phyloP scores from a whole-genome alignment of 345 rosid species.

The Anacardium occidentale region DNA sequence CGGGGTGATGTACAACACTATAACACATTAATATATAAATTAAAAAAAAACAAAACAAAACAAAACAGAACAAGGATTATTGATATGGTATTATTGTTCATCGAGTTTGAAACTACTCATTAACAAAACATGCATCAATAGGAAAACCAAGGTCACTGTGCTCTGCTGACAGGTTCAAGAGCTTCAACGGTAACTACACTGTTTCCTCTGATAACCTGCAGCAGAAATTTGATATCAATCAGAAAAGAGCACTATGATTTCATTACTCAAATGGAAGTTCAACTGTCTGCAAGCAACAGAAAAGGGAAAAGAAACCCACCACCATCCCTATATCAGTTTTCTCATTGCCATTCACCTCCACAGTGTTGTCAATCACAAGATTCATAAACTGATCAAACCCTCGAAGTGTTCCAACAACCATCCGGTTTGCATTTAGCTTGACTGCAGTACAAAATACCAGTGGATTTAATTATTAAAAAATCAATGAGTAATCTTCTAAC shows the following conservation, averaged over 20 bases:
- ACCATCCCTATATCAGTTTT: constrained; percentile 75
- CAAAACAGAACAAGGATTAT: too few relatives aligned
- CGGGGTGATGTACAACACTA: too few relatives aligned
- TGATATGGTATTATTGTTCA: neutral
- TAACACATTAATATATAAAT: too few relatives aligned
- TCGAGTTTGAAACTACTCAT: constrained; percentile 3
- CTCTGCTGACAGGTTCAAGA: constrained; percentile 66
- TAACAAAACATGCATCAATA: neutral
- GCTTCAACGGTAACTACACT: constrained; percentile 84
- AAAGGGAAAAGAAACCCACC: constrained; percentile 40
- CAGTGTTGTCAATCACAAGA: constrained; percentile 71
- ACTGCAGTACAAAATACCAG: constrained; percentile 36
- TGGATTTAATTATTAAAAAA: neutral
- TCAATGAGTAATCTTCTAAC: neutral
- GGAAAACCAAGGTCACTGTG: constrained; percentile 24
- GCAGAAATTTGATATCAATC: neutral
- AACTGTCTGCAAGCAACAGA: neutral
- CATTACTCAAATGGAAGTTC: neutral
- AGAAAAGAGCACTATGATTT: neutral
- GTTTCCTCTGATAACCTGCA: constrained; percentile 78
- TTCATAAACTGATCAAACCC: constrained; percentile 88
- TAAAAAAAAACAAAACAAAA: too few relatives aligned
- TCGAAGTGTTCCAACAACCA: constrained; percentile 80
- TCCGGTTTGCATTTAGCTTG: constrained; percentile 76
- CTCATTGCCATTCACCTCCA: constrained; percentile 66